phyloP scores from a whole-genome alignment of 2,329 filamentous ascomycete genomes.

The Fusarium incarnatum region DNA sequence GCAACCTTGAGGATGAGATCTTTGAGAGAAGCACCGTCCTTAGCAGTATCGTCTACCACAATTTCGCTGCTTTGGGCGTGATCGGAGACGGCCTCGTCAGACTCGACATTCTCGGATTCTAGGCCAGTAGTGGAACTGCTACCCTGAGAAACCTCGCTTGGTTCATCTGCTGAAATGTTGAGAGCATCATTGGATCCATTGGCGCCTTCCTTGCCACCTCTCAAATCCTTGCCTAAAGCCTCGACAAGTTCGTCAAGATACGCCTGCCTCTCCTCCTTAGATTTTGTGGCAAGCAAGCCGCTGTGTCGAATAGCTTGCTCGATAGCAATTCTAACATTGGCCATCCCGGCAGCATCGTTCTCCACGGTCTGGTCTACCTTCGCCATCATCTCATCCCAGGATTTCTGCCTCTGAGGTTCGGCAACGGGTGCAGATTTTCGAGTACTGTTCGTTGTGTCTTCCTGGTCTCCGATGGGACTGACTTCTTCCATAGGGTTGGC shows the following conservation, averaged over 20 bases:
- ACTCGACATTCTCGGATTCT: not conserved
- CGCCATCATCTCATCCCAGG: conserved; percentile 66
- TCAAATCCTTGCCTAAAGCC: conserved; percentile 56
- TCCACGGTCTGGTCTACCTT: conserved; percentile 69
- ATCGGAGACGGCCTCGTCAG: not conserved
- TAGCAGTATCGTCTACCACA: not conserved
- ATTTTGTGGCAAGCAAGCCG: conserved; percentile 61
- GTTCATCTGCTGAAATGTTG: conserved; percentile 9
- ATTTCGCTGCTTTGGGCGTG: not conserved
- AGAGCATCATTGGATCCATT: conserved; percentile 30
- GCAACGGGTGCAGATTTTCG: conserved; percentile 2
- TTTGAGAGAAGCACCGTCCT: conserved; percentile 50
- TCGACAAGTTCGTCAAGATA: conserved; percentile 65
- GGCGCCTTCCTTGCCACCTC: conserved; percentile 39
- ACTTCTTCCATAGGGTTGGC: conserved; percentile 5
- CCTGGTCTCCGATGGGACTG: conserved; percentile 21
- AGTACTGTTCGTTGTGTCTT: conserved; percentile 34
- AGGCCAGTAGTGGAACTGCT: not conserved
- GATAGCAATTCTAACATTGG: conserved; percentile 65
- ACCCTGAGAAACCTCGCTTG: conserved; percentile 4
- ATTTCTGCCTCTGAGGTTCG: conserved; percentile 50
- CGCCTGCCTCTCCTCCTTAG: conserved; percentile 58
- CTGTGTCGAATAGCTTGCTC: conserved; percentile 67
- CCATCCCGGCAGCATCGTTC: conserved; percentile 65
- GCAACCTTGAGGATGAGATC: conserved; percentile 66